A percentile compares a stretch with the other conserved stretches of the same genome.
Evolutionary conservation across 2,329 filamentous ascomycete species (phyloP).

Genomic region (Penicillium palitans): DNA sequence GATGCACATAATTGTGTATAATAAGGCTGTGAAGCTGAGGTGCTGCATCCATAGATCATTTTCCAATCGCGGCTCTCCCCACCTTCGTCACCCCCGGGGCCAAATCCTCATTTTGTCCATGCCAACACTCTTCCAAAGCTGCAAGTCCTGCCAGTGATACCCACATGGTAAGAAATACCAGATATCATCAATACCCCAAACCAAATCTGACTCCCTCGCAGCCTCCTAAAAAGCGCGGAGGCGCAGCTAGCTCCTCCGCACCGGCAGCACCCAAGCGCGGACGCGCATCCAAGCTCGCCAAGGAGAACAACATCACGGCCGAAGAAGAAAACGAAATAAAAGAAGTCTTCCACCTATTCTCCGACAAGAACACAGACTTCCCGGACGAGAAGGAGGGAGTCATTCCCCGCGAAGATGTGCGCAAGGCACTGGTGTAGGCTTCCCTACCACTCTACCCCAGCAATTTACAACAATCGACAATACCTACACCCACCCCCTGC

Average conservation of each 20-base stretch:
- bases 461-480: background rate
- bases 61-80: conserved; percentile 4
- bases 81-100: conserved; percentile 1
- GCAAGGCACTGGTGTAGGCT: conserved; percentile 70
- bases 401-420: conserved; percentile 66
- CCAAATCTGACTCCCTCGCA: conserved; percentile 12
- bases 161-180: conserved; percentile 3
- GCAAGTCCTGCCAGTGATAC: background rate
- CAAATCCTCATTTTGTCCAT: background rate
- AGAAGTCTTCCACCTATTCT: conserved; percentile 84
- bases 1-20: background rate
- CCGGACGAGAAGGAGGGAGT: conserved; percentile 72
- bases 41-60: conserved; percentile 1
- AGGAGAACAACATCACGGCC: conserved; percentile 81
- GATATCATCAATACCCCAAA: background rate
- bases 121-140: background rate
- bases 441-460: background rate
- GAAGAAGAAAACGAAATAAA: conserved; percentile 86
- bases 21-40: background rate
- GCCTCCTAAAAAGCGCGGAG: conserved; percentile 42
- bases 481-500: background rate
- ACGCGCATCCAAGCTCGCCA: conserved; percentile 83
- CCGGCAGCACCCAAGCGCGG: conserved; percentile 37
- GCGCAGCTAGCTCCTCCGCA: conserved; percentile 30
- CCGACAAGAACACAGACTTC: conserved; percentile 57